phyloP scores from a whole-genome alignment of 345 rosid genomes.

The Eucalyptus regnans region DNA sequence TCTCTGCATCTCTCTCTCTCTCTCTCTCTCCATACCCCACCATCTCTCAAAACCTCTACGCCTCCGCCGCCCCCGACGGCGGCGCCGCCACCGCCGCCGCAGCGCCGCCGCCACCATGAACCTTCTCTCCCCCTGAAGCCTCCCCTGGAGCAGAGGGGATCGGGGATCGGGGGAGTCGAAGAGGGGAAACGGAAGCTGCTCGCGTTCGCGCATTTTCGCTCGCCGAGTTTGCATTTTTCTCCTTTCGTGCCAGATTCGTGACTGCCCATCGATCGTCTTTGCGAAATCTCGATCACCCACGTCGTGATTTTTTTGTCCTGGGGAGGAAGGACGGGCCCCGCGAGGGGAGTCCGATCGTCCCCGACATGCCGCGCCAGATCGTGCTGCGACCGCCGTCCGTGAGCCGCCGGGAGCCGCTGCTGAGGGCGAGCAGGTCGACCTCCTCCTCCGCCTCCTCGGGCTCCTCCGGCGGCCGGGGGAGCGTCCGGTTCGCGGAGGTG shows the following conservation, averaged over 20 bases:
- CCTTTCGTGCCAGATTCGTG: background rate
- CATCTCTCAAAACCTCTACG: background rate
- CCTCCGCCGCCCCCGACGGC: background rate
- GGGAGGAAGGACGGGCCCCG: background rate
- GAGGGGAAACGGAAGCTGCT: background rate
- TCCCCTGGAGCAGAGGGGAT: background rate
- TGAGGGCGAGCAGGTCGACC: background rate
- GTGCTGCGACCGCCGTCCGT: background rate
- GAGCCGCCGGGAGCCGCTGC: background rate
- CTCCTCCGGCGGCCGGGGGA: background rate
- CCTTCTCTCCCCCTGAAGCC: background rate
- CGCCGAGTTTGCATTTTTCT: background rate
- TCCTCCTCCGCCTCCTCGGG: background rate
- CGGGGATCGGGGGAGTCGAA: background rate
- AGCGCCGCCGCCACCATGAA: background rate
- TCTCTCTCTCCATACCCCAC: too few relatives aligned
- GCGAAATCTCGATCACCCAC: background rate
- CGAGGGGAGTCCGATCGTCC: background rate
- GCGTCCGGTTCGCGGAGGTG: constrained; percentile 6
- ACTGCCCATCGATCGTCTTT: background rate
- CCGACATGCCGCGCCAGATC: background rate
- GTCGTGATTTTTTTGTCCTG: background rate
- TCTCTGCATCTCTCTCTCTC: background rate
- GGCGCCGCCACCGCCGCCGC: background rate
- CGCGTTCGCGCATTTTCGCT: background rate